Conservation (phyloP, 345 rosid species). For the Stellera chamaejasme region DNA sequence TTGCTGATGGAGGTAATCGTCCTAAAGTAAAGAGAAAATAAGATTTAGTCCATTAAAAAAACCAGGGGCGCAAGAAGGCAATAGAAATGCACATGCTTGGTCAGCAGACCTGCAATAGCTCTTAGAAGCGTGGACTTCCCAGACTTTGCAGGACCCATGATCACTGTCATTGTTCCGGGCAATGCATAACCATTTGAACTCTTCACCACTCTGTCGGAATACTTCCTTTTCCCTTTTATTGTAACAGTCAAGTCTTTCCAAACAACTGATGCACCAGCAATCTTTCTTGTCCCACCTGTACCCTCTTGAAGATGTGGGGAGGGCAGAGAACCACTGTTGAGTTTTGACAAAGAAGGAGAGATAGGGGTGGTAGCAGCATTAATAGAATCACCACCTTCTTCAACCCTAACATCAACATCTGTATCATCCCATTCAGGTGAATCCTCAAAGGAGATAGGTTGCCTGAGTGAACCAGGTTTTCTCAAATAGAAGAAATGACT, state of each 20-base stretch:
- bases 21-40: conserved; percentile 41
- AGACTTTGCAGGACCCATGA: conserved; percentile 98
- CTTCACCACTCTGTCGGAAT: conserved; percentile 88
- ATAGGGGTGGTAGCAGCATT: conserved; percentile 59
- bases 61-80: neutral
- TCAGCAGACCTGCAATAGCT: conserved; percentile 77
- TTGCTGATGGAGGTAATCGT: conserved; percentile 73
- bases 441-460: conserved; percentile 96
- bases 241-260: conserved; percentile 97
- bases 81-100: neutral
- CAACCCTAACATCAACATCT: conserved; percentile 62
- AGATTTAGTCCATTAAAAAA: conserved; percentile 9
- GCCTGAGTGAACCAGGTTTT: conserved; percentile 83
- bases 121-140: conserved; percentile 91
- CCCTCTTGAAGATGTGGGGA: conserved; percentile 69
- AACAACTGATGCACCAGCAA: conserved; percentile 81
- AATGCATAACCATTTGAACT: conserved; percentile 92
- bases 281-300: conserved; percentile 49
- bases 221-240: conserved; percentile 76
- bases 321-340: conserved; percentile 79
- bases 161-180: conserved; percentile 96
- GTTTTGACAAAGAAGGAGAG: conserved; percentile 82
- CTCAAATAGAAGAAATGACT: conserved; percentile 92
- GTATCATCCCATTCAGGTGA: conserved; percentile 99
- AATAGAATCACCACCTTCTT: conserved; percentile 79